Evolutionary conservation across 805 yeast species (phyloP).

Genomic region (Maudiozyma saulgeensis): DNA sequence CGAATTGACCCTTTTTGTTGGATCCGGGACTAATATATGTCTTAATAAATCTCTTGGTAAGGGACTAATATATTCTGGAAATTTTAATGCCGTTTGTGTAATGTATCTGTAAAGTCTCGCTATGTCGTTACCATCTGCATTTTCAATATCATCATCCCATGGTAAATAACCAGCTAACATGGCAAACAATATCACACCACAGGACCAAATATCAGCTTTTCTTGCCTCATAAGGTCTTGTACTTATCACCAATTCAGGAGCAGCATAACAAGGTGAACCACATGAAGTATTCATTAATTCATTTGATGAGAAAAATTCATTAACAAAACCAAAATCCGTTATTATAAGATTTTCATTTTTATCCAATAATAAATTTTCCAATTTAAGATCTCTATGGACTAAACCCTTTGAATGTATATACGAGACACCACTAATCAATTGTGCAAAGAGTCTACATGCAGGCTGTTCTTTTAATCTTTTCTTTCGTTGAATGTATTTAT

Average conservation of each 20-base stretch:
- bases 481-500: constrained; percentile 81
- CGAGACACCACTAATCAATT: constrained; percentile 86
- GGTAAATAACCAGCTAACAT: constrained; percentile 97
- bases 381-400: constrained; percentile 82
- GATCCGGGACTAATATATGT: constrained; percentile 75
- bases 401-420: constrained; percentile 90
- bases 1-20: constrained; percentile 61
- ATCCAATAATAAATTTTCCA: constrained; percentile 78
- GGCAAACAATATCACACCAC: constrained; percentile 91
- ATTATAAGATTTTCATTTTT: constrained; percentile 78
- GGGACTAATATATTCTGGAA: constrained; percentile 89
- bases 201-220: constrained; percentile 94
- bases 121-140: constrained; percentile 92
- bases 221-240: constrained; percentile 86
- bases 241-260: constrained; percentile 91
- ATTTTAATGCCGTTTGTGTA: constrained; percentile 81
- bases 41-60: constrained; percentile 85
- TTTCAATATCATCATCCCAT: constrained; percentile 93
- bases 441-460: constrained; percentile 87
- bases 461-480: constrained; percentile 76
- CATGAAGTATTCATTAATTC: constrained; percentile 92
- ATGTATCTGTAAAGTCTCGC: constrained; percentile 84
- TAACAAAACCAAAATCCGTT: constrained; percentile 92
- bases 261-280: constrained; percentile 98
- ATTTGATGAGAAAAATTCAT: constrained; percentile 48